Evolutionary conservation across 139 green algal species (phyloP).

Genomic region (Zygnema circumcarinatum): DNA sequence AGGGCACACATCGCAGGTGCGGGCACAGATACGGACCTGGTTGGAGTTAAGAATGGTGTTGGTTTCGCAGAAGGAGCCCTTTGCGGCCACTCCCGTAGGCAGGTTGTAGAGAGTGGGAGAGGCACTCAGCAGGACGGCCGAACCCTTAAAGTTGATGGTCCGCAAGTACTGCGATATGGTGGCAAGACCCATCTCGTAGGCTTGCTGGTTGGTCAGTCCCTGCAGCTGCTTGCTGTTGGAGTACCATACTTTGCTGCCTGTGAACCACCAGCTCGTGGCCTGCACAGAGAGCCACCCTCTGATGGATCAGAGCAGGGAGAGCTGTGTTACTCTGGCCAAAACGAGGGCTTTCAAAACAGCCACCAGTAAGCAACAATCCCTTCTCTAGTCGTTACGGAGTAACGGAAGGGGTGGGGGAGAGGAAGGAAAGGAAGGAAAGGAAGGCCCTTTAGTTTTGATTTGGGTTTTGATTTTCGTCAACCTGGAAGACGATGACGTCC

Average conservation of each 20-base stretch:
- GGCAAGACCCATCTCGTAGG: neutral
- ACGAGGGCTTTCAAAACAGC: neutral
- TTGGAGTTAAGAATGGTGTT: too few relatives aligned
- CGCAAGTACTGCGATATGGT: neutral
- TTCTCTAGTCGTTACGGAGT: too few relatives aligned
- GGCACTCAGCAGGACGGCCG: conserved; percentile 3
- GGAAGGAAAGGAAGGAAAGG: too few relatives aligned
- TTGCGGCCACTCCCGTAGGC: neutral
- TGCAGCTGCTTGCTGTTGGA: neutral
- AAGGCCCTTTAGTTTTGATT: too few relatives aligned
- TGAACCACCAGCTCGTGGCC: conserved; percentile 13
- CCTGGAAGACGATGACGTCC: neutral
- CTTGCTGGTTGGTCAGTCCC: neutral
- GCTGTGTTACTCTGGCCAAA: neutral
- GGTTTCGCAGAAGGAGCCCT: conserved; percentile 11
- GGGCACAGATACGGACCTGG: neutral
- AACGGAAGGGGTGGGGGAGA: too few relatives aligned
- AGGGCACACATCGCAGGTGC: neutral
- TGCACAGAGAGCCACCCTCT: neutral
- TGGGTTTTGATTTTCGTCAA: neutral
- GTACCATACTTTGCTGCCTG: conserved; percentile 8
- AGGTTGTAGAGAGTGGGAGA: conserved; percentile 30
- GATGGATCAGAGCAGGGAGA: neutral
- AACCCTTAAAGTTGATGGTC: neutral
- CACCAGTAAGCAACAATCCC: neutral